Evolutionary conservation across 2,329 filamentous ascomycete genomes (phyloP).

Genomic region (Sporothrix phasma): DNA sequence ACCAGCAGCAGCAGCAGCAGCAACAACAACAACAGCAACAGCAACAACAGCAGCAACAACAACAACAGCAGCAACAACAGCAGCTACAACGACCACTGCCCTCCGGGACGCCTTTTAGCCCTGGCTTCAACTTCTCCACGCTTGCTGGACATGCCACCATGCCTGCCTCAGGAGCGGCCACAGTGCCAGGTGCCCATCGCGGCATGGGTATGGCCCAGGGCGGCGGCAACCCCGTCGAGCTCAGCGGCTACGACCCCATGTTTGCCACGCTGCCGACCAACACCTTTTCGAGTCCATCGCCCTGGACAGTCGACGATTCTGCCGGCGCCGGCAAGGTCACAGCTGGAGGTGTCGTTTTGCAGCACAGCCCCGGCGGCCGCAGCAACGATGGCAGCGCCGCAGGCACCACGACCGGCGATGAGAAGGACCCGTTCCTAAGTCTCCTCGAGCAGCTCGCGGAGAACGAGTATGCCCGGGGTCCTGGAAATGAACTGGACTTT

Average conservation of each 20-base stretch:
- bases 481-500: slow-evolving; percentile 68
- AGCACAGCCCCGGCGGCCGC: slow-evolving; percentile 35
- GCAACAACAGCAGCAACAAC: slow-evolving; percentile 14
- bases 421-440: slow-evolving; percentile 73
- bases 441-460: slow-evolving; percentile 74
- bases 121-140: slow-evolving; percentile 22
- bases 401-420: slow-evolving; percentile 42
- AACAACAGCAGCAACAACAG: slow-evolving; percentile 17
- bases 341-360: slow-evolving; percentile 17
- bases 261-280: slow-evolving; percentile 47
- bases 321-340: slow-evolving; percentile 8
- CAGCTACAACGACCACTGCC: slow-evolving; percentile 16
- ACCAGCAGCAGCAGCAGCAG: slow-evolving; percentile 21
- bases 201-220: not conserved
- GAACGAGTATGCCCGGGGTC: slow-evolving; percentile 60
- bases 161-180: not conserved
- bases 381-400: slow-evolving; percentile 40
- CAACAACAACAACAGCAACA: slow-evolving; percentile 18
- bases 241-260: slow-evolving; percentile 46
- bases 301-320: slow-evolving; percentile 39
- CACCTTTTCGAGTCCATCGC: slow-evolving; percentile 40
- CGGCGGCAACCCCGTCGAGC: slow-evolving; percentile 15
- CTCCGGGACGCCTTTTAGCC: slow-evolving; percentile 4
- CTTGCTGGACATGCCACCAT: not conserved
- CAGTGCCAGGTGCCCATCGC: not conserved